A percentile compares a stretch with the other conserved stretches of the same genome.
Conservation (phyloP, 2,329 filamentous ascomycete genomes). For the Cytospora chrysosperma region DNA sequence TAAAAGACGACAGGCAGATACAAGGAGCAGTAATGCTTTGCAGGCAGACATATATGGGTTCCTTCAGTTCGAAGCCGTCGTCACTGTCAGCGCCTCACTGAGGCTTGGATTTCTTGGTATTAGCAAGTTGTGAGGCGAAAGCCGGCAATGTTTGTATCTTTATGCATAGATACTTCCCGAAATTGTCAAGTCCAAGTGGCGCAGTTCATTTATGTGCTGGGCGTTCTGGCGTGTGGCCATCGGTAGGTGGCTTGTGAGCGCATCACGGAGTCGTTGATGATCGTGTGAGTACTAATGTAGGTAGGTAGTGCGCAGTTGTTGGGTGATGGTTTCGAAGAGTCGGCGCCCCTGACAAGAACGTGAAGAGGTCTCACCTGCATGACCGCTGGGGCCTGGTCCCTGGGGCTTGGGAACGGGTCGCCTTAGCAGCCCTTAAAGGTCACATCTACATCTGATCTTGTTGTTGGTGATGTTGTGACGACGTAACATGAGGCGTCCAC, state of each 20-base stretch:
- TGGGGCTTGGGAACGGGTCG: neutral
- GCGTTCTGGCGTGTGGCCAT: neutral
- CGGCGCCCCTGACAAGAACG: neutral
- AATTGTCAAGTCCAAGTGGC: neutral
- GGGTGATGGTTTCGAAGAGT: neutral
- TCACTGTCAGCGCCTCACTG: slow-evolving; percentile 1
- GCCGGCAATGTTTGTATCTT: neutral
- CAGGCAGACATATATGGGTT: neutral
- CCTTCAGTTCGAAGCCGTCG: neutral
- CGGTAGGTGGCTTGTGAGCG: slow-evolving; percentile 2
- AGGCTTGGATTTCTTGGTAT: slow-evolving; percentile 4
- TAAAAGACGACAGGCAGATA: neutral
- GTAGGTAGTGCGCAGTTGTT: neutral
- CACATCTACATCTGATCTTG: neutral
- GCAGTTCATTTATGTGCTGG: neutral
- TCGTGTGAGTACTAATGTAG: neutral
- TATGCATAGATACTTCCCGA: too few species aligned
- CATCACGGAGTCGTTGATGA: neutral
- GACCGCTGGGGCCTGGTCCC: neutral
- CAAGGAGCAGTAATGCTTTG: neutral
- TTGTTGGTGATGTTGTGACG: neutral
- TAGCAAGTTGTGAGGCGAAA: neutral
- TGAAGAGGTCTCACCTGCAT: slow-evolving; percentile 8
- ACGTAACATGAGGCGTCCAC: neutral
- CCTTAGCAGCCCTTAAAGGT: neutral